phyloP scores from a whole-genome alignment of 2,329 filamentous ascomycete genomes.

The Penicillium olsonii region DNA sequence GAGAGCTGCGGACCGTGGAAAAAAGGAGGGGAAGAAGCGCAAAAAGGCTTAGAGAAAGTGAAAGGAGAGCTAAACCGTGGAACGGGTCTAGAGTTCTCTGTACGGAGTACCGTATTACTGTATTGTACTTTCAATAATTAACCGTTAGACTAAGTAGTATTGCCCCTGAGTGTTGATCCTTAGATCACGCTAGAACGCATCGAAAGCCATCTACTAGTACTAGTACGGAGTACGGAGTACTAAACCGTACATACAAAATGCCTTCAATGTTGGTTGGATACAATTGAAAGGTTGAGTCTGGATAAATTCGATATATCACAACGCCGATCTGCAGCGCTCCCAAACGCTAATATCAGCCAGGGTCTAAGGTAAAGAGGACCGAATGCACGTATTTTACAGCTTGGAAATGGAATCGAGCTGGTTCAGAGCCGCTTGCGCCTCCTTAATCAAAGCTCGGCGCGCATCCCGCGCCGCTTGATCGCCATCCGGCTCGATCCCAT shows the following conservation, averaged over 20 bases:
- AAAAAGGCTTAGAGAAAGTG: neutral
- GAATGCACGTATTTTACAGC: conserved; percentile 9
- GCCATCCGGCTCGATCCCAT: conserved; percentile 73
- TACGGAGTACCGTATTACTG: neutral
- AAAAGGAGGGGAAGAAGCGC: neutral
- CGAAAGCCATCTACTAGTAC: neutral
- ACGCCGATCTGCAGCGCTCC: conserved; percentile 5
- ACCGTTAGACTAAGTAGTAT: neutral
- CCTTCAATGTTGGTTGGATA: too few relatives aligned
- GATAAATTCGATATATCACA: conserved; percentile 9
- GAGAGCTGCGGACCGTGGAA: too few relatives aligned
- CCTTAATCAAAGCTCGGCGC: conserved; percentile 44
- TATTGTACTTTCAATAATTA: too few relatives aligned
- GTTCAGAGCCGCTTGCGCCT: conserved; percentile 43
- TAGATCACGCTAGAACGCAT: conserved; percentile 5
- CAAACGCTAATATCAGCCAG: neutral
- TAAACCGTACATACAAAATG: too few relatives aligned
- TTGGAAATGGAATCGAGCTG: conserved; percentile 38
- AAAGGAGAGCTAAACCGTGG: neutral
- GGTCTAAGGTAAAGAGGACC: neutral
- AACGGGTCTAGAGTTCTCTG: neutral
- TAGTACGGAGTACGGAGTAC: too few relatives aligned
- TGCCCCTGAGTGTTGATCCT: conserved; percentile 13
- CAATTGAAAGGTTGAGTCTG: too few relatives aligned
- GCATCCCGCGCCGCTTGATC: conserved; percentile 58